Base-by-base conservation (phyloP, 371 early-diverging fungal genomes). In the Apophysomyces sp. region DNA sequence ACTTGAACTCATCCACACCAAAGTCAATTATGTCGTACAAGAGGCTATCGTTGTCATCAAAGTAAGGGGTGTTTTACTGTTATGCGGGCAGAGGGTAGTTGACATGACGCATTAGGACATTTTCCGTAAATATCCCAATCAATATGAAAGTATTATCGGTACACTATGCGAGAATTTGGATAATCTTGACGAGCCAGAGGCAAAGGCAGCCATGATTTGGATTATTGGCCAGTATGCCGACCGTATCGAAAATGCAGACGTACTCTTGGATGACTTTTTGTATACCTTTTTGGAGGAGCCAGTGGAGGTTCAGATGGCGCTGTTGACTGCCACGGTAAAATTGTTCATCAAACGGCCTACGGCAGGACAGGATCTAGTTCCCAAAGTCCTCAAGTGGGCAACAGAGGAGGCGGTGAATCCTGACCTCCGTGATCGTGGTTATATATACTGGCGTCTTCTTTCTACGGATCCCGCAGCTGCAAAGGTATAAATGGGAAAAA, bases 141-240 rank as follows among this genome's bases (percentile, higher is more conserved):
- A 86, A 55, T 96, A 94, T 71, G 95, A 94, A 64, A 87, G 86
- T 26, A 91, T 95, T 30, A 94, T 95, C 58, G 86, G 89, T 15
- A 85, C 89, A 0, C 81, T 98, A 9, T 96, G 97, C 72, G 92
- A 95, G 63, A 91, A 93, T 70, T 74, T 95, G 55, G 97, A 96
- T 55, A 80, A 79, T 11, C 71, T 96, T 61, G 94, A 94, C 71
- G 96, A 96, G 65, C 95, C 98, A 1, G 95, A 94, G 51, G 97
- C 98, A 12, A 94, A 94, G 63, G 90, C 93, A 1, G 89, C 96
- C 4, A 76, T 97, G 74, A 92, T 97, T 66, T 97, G 97, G 97
- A 95, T 97, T 62, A 84, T 98, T 73, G 99, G 99, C 57, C 94
- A 98, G 74, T 96, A 97, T 69, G 93, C 96, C 3, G 95, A 96